Conservation (phyloP, 441 rosid genomes). For the Capsella rubella region DNA sequence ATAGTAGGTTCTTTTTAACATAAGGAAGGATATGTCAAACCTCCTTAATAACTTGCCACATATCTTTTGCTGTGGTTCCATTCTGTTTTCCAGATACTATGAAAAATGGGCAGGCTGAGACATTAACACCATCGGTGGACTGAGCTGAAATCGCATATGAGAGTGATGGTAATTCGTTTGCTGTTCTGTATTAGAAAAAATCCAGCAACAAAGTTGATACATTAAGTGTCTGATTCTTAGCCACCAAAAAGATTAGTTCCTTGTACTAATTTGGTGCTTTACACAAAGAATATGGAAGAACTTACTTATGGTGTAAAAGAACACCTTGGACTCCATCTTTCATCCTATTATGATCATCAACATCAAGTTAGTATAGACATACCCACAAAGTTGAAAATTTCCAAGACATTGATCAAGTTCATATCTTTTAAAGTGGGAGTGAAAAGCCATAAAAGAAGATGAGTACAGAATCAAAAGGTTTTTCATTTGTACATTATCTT, state of each 20-base stretch:
- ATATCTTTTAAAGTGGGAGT: background rate
- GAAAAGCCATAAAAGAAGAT: background rate
- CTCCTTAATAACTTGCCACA: constrained; percentile 89
- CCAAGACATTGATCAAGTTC: background rate
- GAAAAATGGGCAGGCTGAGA: constrained; percentile 78
- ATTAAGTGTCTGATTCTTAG: constrained; percentile 1
- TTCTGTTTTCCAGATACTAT: constrained; percentile 67
- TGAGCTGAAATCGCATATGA: constrained; percentile 82
- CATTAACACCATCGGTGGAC: constrained; percentile 61
- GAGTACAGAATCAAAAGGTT: background rate
- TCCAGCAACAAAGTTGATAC: constrained; percentile 12
- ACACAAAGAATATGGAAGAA: constrained; percentile 21
- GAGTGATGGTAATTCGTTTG: constrained; percentile 58
- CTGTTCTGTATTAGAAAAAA: constrained; percentile 59
- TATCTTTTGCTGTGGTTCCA: constrained; percentile 77
- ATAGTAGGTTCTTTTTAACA: background rate
- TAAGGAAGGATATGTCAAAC: constrained; percentile 42
- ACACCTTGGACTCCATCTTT: constrained; percentile 71
- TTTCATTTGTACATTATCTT: constrained; percentile 56
- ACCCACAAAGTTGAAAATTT: constrained; percentile 2
- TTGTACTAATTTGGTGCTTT: background rate
- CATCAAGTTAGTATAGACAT: constrained; percentile 12
- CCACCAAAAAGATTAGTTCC: background rate
- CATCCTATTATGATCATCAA: constrained; percentile 56
- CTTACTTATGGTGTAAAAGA: constrained; percentile 83